Conservation (phyloP, 345 rosid genomes). For the Orychophragmus violaceus region DNA sequence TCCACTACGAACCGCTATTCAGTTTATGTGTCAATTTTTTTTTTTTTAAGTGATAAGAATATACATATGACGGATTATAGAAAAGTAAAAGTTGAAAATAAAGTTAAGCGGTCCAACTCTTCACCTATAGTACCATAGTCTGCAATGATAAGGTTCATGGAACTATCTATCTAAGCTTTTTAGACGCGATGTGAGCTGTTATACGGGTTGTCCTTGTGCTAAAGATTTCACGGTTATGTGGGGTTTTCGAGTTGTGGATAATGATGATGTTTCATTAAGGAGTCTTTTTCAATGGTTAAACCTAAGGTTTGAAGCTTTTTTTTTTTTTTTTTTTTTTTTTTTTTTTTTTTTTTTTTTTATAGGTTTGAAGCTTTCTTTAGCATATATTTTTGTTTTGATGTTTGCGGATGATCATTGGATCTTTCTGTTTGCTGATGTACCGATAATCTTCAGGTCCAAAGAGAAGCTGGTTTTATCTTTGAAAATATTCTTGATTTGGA, state of each 20-base stretch:
- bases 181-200: constrained; percentile 43
- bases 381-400: not conserved
- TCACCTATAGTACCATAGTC: no score
- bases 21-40: no score
- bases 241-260: constrained; percentile 42
- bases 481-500: constrained; percentile 67
- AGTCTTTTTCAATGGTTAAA: not conserved
- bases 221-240: constrained; percentile 56
- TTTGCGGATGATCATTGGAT: constrained; percentile 1
- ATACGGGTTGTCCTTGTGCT: constrained; percentile 67
- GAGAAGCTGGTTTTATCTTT: constrained; percentile 36
- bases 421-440: not conserved
- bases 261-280: not conserved
- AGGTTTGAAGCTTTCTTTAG: no score
- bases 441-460: not conserved
- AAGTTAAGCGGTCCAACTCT: no score
- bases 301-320: no score
- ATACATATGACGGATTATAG: no score
- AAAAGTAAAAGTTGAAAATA: no score
- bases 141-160: constrained; percentile 53
- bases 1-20: no score
- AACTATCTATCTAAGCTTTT: constrained; percentile 36
- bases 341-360: no score
- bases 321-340: no score
- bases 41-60: no score